A percentile compares a stretch with the other conserved stretches of the same genome.
phyloP scores from a whole-genome alignment of 2,329 filamentous ascomycete species.

The Penicillium sp. region DNA sequence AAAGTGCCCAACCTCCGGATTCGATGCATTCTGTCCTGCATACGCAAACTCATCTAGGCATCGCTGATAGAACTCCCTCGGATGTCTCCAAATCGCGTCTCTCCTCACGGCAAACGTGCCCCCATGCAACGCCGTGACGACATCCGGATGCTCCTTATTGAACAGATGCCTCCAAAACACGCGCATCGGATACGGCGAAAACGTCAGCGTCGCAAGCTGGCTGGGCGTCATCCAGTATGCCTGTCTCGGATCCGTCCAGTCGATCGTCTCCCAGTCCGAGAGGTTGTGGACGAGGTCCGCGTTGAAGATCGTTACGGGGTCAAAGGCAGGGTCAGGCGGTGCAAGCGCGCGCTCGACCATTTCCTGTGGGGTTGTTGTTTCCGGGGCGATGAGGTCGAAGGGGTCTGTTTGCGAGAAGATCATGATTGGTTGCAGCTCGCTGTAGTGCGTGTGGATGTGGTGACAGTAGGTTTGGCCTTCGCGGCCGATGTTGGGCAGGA shows the following conservation, averaged over 20 bases:
- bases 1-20: slow-evolving; percentile 5
- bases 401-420: slow-evolving; percentile 12
- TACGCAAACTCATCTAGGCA: slow-evolving; percentile 1
- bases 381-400: slow-evolving; percentile 4
- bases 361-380: slow-evolving; percentile 2
- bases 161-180: slow-evolving; percentile 10
- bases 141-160: background rate
- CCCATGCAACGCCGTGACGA: slow-evolving; percentile 5
- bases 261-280: slow-evolving; percentile 6
- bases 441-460: slow-evolving; percentile 11
- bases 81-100: background rate
- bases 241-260: background rate
- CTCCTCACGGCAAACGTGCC: slow-evolving; percentile 6
- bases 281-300: slow-evolving; percentile 1
- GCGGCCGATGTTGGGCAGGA: slow-evolving; percentile 9
- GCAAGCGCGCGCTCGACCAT: background rate
- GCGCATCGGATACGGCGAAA: slow-evolving; percentile 2
- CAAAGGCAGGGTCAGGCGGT: background rate
- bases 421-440: slow-evolving; percentile 12
- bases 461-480: slow-evolving; percentile 15
- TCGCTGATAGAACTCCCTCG: background rate
- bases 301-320: slow-evolving; percentile 12
- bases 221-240: slow-evolving; percentile 8
- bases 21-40: background rate
- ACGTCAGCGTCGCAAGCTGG: background rate